phyloP scores from a whole-genome alignment of 2,329 filamentous ascomycete genomes.

The Exophiala viscosa region DNA sequence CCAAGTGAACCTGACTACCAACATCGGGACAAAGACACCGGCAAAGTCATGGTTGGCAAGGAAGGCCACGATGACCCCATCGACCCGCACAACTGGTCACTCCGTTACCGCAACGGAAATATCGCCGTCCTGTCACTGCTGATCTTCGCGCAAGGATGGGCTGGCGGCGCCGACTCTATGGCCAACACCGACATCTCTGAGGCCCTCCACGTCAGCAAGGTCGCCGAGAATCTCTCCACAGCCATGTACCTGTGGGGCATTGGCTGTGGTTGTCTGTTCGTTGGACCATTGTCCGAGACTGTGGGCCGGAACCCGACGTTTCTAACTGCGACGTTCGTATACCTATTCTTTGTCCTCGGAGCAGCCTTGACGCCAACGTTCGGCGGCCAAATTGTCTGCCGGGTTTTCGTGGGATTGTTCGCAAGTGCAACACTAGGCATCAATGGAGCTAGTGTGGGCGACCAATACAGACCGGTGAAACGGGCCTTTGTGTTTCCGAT shows the following conservation, averaged over 20 bases:
- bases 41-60: not conserved
- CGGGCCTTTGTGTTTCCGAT: conserved; percentile 45
- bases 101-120: not conserved
- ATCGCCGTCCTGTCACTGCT: conserved; percentile 2
- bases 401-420: conserved; percentile 50
- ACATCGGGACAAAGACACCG: not conserved
- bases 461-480: conserved; percentile 42
- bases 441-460: conserved; percentile 45
- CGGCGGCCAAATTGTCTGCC: conserved; percentile 44
- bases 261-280: conserved; percentile 49
- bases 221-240: conserved; percentile 44
- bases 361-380: conserved; percentile 46
- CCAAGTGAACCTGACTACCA: not conserved
- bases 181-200: conserved; percentile 18
- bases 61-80: conserved; percentile 31
- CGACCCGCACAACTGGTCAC: conserved; percentile 12
- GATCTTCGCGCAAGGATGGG: conserved; percentile 7
- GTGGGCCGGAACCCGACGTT: conserved; percentile 50
- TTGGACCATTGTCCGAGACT: conserved; percentile 50
- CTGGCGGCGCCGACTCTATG: conserved; percentile 3
- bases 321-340: conserved; percentile 45
- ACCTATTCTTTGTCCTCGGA: conserved; percentile 49
- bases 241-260: conserved; percentile 42
- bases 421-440: conserved; percentile 43
- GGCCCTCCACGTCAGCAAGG: conserved; percentile 43